These are phyloP conservation scores for Chaetomium tenue DNA, from an alignment of 495 filamentous ascomycete genomes.

Conservation along the genomic window DNA sequence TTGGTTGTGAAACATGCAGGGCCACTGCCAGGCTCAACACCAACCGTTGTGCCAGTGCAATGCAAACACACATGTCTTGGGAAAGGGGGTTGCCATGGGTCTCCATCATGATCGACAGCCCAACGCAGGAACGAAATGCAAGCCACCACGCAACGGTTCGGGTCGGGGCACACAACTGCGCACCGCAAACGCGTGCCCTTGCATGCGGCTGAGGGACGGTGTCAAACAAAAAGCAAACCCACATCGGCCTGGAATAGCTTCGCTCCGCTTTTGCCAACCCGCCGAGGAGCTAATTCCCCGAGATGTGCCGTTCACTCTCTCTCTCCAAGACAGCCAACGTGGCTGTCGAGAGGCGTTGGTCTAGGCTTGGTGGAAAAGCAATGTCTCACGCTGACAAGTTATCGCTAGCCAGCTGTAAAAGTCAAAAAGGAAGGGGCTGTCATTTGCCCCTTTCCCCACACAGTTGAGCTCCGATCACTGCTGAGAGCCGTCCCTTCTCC, in stretches of 20 bases:
- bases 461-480: background rate
- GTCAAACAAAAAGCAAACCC: constrained; percentile 3
- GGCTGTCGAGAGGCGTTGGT: background rate
- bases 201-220: background rate
- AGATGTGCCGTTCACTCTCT: background rate
- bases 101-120: background rate
- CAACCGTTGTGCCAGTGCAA: background rate
- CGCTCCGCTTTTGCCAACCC: background rate
- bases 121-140: background rate
- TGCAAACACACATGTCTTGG: background rate
- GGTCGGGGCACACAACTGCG: background rate
- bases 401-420: too few relatives aligned
- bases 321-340: background rate
- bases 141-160: background rate
- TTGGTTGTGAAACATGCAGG: background rate
- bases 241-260: background rate
- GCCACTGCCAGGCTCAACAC: background rate
- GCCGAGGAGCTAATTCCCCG: too few relatives aligned
- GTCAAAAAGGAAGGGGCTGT: too few relatives aligned
- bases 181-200: background rate
- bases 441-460: background rate
- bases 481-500: background rate
- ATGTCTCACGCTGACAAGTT: background rate
- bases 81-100: constrained; percentile 3
- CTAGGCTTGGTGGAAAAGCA: background rate